Base-by-base conservation (phyloP, 2,329 filamentous ascomycete genomes). In the Neonectria hederae region DNA sequence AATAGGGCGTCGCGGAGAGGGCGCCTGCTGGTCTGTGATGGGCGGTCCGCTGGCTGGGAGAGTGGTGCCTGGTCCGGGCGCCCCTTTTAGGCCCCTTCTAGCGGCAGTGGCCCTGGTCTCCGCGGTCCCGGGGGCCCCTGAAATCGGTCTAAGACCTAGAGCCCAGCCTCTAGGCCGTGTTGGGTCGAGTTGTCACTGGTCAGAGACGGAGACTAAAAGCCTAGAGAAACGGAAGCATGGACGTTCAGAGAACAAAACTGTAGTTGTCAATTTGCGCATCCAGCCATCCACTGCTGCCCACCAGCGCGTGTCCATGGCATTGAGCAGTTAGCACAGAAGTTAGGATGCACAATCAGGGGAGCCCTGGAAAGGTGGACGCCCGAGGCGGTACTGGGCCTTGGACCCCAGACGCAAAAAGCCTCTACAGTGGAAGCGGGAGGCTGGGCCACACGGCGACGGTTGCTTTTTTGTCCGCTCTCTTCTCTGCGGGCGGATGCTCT, bases 11-110 rank as follows among this genome's bases (percentile, higher is more conserved):
- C 35, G 45, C 62, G 64, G 65, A 64, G 60, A 54, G 40, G 42
- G 26, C 62, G 65, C 67, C 62, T 69, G 72, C 56, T 72, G 69
- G 67, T 46, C 64, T 54, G 65, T 43, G 46, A 30, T 42, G 30
- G 48, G 14, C 38, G 55, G 17, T 54, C 48, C 54, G 65, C 67
- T 46, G 57, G 66, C 38, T 60, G 54, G 54, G 51, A 45, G 35
- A 59, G 57, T 68, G 59, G 59, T 70, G 54, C 67, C 67, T 73
- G 60, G 70, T 64, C 70, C 67, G 65, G 42, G 62, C 69, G 53
- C 52, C 63, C 59, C 60, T 65, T 65, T 66, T 72, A 42, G 60
- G 46, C 42, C 46, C 28, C 46, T 51, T 56, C 45, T 62, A 71
- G 70, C 65, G 70, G 56, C 63, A 63, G 51, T 40, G 56, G 51